These are phyloP conservation scores for Ulota crispa DNA, from an alignment of 225 moss, liverwort and hornwort genomes.

Conservation along the genomic window DNA sequence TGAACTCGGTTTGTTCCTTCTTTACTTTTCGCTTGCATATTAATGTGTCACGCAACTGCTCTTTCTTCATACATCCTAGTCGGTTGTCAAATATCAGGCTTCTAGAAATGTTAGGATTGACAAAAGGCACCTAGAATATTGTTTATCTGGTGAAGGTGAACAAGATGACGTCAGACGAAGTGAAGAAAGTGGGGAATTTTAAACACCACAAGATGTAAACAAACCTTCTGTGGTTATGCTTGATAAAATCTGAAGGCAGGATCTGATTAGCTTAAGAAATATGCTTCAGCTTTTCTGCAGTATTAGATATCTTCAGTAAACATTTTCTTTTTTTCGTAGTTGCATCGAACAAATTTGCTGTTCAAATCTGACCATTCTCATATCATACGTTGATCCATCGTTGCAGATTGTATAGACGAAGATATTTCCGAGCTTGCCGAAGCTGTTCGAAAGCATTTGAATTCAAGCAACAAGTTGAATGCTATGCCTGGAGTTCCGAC, in stretches of 20 bases:
- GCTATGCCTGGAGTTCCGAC: neutral
- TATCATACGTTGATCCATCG: neutral
- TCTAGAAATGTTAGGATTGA: constrained; percentile 2
- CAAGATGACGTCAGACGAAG: neutral
- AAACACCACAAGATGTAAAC: neutral
- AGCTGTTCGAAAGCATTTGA: constrained; percentile 62
- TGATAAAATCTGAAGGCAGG: neutral
- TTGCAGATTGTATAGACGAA: constrained; percentile 69
- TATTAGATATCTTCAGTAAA: neutral
- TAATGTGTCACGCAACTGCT: neutral
- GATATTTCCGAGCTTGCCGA: constrained; percentile 58
- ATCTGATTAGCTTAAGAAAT: neutral
- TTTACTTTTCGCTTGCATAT: neutral
- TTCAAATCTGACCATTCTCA: neutral
- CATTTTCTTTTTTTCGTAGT: neutral
- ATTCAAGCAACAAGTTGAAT: constrained; percentile 3
- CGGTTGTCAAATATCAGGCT: constrained; percentile 7
- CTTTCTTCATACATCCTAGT: neutral
- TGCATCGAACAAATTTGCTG: neutral
- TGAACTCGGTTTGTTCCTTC: constrained; percentile 61
- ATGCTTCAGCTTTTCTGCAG: neutral
- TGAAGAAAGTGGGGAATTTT: neutral
- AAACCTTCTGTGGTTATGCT: neutral
- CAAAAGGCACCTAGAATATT: neutral
- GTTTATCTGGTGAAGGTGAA: constrained; percentile 7